Base-by-base conservation (phyloP, 768 basidiomycete genomes). In the Leccinum aurantiacum region DNA sequence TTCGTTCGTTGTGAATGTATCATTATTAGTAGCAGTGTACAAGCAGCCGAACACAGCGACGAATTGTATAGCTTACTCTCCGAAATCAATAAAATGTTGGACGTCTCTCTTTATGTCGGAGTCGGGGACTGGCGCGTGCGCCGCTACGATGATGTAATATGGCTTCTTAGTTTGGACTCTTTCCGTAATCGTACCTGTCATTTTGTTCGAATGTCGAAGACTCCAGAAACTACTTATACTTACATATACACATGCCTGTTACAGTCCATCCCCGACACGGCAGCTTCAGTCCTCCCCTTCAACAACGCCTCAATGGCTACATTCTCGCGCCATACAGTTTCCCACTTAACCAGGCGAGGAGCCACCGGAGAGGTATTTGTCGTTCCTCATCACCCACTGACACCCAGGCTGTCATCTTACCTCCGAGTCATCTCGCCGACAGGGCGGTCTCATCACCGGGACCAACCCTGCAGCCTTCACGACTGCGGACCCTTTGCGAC, bases 381-480 rank as follows among this genome's bases (percentile, higher is more conserved):
- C 33, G 2, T 44, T 9, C 27, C 48, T 46, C 33, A 31, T 62
- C 27, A 27, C 27, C 27, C 7, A 27, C 25, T 25, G 25, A 25
- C 7, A 31, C 6, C 1, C 25, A 27, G 27, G 8, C 8, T 27
- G 4, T 15, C 8, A 22, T 27, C 24, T 33, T 2, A n/a, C 29
- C 53, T 70, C 15, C n/a, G n/a, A n/a, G n/a, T n/a, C n/a, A 66
- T 48, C 52, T n/a, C 10, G 24, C 9, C 10, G 0, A 17, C 51
- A 92, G 88, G 90, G 89, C 19, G 91, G 91, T 7, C 75, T 95
- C 29, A 72, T 95, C 57, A 84, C 79, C 48, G 93, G 93, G 0
- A 80, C 84, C 54, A 85, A 95, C 67, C 93, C 93, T 1, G 79
- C 86, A 1, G 73, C 75, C 3, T 85, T 87, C 74, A 88, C 89